Percentiles rank a stretch among this genome's conserved stretches.
Evolutionary conservation across 306 rosid species (phyloP).

Genomic region (Phaseolus lunatus): DNA sequence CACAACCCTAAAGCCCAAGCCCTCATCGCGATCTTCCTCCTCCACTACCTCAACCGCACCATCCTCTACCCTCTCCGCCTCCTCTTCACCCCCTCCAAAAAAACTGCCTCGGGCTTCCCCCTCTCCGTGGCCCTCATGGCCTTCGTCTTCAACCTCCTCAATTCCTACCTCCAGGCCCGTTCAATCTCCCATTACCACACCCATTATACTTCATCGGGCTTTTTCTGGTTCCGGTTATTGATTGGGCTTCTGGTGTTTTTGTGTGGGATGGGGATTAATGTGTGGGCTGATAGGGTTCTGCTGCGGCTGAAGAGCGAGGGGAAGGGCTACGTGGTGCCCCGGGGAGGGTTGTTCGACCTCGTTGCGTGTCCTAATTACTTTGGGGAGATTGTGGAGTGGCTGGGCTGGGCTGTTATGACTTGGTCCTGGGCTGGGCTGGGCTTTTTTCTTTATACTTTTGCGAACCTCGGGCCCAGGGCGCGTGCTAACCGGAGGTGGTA

Average conservation of each 20-base stretch:
- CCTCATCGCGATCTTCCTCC: constrained; percentile 65
- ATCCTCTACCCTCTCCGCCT: constrained; percentile 70
- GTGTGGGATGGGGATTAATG: constrained; percentile 67
- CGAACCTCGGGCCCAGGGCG: constrained; percentile 85
- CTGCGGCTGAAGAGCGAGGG: constrained; percentile 66
- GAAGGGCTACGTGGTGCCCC: constrained; percentile 73
- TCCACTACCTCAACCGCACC: constrained; percentile 82
- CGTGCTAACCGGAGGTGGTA: constrained; percentile 77
- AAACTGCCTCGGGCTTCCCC: constrained; percentile 55
- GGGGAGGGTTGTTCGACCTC: constrained; percentile 72
- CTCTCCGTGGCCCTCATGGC: constrained; percentile 59
- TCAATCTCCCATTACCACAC: constrained; percentile 67
- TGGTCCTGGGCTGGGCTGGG: constrained; percentile 79
- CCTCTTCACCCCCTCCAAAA: background rate
- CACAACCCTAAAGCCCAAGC: constrained; percentile 61
- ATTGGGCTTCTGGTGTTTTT: constrained; percentile 56
- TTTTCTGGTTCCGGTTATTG: constrained; percentile 60
- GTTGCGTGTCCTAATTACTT: constrained; percentile 84
- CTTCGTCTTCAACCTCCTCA: constrained; percentile 65
- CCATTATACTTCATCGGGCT: constrained; percentile 42
- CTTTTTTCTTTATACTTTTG: constrained; percentile 71
- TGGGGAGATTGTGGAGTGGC: constrained; percentile 87
- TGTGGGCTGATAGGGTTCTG: constrained; percentile 70
- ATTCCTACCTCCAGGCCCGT: constrained; percentile 70
- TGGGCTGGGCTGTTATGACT: constrained; percentile 84